Evolutionary conservation across 495 filamentous ascomycete genomes (phyloP), one percentile per base, ranked within the genome.

Genomic region (Daldinia vernicosa): DNA sequence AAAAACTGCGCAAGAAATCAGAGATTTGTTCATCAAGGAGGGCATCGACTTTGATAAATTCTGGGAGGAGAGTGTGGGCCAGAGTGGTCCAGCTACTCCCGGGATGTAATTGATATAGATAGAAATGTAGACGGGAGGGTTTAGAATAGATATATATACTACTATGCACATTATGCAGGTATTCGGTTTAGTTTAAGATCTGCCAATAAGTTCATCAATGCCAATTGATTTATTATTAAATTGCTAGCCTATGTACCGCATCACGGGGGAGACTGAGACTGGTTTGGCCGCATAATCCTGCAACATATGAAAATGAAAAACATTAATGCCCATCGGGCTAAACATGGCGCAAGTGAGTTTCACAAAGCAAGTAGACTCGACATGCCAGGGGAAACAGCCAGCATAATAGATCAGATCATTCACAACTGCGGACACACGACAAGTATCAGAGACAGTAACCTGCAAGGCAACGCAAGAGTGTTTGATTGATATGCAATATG

Each of bases 31-130:
- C 75, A 84, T 87, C 52, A 81, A 86, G 32, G 84, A 90, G 26
- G 89, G 87, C 0, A 84, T 97, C 4, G 87, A 95, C 70, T 95
- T 95, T 78, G 89, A 92, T 53, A 80, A 82, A n/a, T 89, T 95
- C 66, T 90, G 91, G 88, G 83, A 84, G 55, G 86, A 89, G 37
- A 83, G 91, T 30, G 92, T 91, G 3, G 92, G 91, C 0, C 81
- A 91, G 67, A 86, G 90, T 43, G 84, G 47, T 39, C 40, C 39
- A 40, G 61, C 64, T 22, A 69, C 55, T 27, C 8, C 28, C 24
- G n/a, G 7, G 7, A 40, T 58, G 11, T 68, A 62, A 68, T 55
- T 8, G 14, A 43, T 43, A 27, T 52, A 52, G 50, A 52, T 26
- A 6, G 26, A 7, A 52, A 43, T 43, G n/a, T 52, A 52, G 50